Evolutionary conservation across 208 protist genomes (phyloP), one percentile per base, ranked within the genome.

Genomic region (Naegleria fowleri): DNA sequence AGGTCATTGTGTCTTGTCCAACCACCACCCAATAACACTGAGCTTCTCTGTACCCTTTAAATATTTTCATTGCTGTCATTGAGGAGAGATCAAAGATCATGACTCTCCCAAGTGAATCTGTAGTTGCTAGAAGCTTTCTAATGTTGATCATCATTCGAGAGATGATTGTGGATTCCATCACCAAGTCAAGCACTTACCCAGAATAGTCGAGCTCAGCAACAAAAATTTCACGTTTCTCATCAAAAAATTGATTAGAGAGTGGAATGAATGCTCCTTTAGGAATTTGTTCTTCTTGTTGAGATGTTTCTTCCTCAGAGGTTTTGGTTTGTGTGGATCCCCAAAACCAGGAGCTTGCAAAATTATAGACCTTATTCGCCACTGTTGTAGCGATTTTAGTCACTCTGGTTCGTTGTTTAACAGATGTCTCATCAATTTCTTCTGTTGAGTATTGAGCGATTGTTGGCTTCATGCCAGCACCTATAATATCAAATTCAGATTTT

Each of bases 11-110:
- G 39, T 86, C 38, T 43, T 40, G 6, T 40, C 38, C 83, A 86
- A 16, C n/a, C 0, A n/a, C 7, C 7, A 86, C 4, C 83, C 83
- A 86, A 38, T 86, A n/a, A 86, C 83, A 86, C 5, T 86, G 83
- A 86, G 83, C 83, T 48, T 86, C 83, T 48, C 83, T 86, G 15
- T 48, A 51, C 1, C 83, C 83, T 86, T 86, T 86, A 51, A 86
- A 51, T 40, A 86, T 43, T 48, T 29, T 48, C 29, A 86, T 86
- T 29, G 48, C 15, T 43, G 38, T 43, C 16, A 39, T 38, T 9
- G 13, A 29, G 19, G 33, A 43, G 15, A 86, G 41, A 86, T 86
- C 83, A 43, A 86, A 51, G 7, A 86, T 48, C 36, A 86, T 48
- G 0, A 86, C 25, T 86, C 83, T 86, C 48, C 83, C 83, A 13